Evolutionary conservation across 2,329 filamentous ascomycete species (phyloP).

Genomic region (Aspergillus niger): DNA sequence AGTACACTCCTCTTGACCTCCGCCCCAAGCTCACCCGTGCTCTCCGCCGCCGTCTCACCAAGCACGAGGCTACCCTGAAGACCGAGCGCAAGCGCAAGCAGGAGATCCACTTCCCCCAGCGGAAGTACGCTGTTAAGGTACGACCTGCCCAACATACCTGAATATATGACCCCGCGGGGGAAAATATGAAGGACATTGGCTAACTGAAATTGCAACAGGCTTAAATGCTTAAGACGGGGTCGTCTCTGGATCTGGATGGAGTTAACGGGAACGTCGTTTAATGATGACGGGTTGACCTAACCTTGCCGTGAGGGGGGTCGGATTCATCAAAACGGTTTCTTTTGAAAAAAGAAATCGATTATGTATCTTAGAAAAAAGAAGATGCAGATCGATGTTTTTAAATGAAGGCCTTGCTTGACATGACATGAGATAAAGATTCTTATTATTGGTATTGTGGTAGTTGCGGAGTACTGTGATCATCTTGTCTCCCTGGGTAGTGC

Average conservation of each 20-base stretch:
- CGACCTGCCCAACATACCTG: constrained; percentile 24
- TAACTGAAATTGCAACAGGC: constrained; percentile 27
- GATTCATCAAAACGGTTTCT: constrained; percentile 31
- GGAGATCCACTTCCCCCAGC: constrained; percentile 92
- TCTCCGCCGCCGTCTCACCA: constrained; percentile 91
- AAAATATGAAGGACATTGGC: not conserved
- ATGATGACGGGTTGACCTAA: constrained; percentile 35
- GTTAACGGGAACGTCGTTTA: constrained; percentile 38
- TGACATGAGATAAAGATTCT: constrained; percentile 25
- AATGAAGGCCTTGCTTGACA: constrained; percentile 43
- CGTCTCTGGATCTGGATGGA: constrained; percentile 39
- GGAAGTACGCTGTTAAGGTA: constrained; percentile 99
- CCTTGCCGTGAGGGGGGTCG: constrained; percentile 29
- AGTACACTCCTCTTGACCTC: constrained; percentile 98
- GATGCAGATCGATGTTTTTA: constrained; percentile 39
- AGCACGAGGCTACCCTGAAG: constrained; percentile 80
- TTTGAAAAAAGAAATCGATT: constrained; percentile 3
- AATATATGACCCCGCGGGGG: not conserved
- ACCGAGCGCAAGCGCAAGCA: constrained; percentile 98
- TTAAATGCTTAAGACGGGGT: constrained; percentile 30
- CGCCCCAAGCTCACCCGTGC: constrained; percentile 97
- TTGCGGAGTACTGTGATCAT: too few relatives aligned
- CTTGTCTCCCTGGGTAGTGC: too few relatives aligned
- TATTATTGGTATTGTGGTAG: not conserved
- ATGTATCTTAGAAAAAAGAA: constrained; percentile 26